Base-by-base conservation (phyloP, 2,329 filamentous ascomycete species). In the Balansia obtecta region DNA sequence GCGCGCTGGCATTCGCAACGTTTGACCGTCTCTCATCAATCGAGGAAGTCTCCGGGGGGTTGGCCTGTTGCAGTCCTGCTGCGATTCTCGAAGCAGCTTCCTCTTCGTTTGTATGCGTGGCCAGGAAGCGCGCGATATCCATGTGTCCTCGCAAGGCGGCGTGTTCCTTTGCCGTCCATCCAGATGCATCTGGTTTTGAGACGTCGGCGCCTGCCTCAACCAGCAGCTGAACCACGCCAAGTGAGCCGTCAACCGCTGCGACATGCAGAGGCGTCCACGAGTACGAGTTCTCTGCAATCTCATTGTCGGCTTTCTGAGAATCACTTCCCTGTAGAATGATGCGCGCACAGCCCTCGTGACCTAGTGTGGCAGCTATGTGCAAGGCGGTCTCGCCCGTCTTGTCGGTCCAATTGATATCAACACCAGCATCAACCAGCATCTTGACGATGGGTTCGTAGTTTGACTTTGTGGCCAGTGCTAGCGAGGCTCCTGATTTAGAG, bases 241-340 rank as follows among this genome's bases (percentile, higher is more conserved):
- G 66, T 56, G 89, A 85, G 0, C 91, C 91, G 61, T 98, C 90
- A 2, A 97, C 91, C 49, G 86, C 87, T 10, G 91, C 88, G 55
- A 95, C 85, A 61, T 95, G 93, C 12, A 98, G 72, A n/a, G 93
- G 88, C 1, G 93, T 96, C 91, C 93, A 98, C 3, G 85, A 82
- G 62, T 94, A 97, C 0, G 85, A 85, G 49, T 85, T 86, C 62
- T 98, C 93, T 0, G 77, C 70, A 37, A 94, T 70, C 58, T 95
- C 85, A 0, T 89, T 71, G 54, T 96, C 71, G 0, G 83, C 82
- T 60, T 83, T 88, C 57, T 93, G 86, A 42, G 78, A 72, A 6
- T 74, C 68, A 0, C 79, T 83, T 2, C 86, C 87, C 15, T 82
- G 74, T 2, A 97, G 66, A 20, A 98, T 71, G 20, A 88, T 81